These are phyloP conservation scores for Sideroxylon spinosum DNA, from an alignment of 179 eudicot genomes.

Conservation along the genomic window DNA sequence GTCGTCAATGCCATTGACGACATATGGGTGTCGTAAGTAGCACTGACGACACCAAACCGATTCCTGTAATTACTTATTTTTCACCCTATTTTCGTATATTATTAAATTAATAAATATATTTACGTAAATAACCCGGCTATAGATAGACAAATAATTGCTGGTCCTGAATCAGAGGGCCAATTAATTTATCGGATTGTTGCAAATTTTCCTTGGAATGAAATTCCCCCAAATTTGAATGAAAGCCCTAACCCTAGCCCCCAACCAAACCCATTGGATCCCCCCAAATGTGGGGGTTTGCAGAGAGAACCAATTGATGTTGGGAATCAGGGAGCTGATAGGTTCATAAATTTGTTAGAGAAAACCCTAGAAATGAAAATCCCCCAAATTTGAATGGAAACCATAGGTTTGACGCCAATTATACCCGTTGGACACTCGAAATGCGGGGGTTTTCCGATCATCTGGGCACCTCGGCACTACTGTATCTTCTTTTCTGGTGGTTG, in stretches of 20 bases:
- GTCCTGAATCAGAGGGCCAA: background rate
- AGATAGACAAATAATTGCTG: background rate
- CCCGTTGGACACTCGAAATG: slow-evolving; percentile 25
- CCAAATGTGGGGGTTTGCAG: background rate
- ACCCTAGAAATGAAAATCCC: slow-evolving; percentile 24
- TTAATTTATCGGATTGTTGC: background rate
- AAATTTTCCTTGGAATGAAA: background rate
- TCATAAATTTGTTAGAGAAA: background rate
- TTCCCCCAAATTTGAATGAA: slow-evolving; percentile 8
- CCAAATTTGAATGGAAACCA: slow-evolving; percentile 49
- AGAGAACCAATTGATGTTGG: background rate
- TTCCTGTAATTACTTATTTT: no score
- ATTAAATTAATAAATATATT: no score
- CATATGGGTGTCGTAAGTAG: no score
- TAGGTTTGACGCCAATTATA: slow-evolving; percentile 27
- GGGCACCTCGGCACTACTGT: slow-evolving; percentile 30
- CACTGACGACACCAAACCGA: no score
- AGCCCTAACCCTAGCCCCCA: background rate
- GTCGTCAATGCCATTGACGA: no score
- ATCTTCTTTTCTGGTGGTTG: slow-evolving; percentile 51
- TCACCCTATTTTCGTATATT: no score
- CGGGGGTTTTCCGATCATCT: slow-evolving; percentile 28
- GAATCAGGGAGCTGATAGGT: background rate
- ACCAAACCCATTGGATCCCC: background rate
- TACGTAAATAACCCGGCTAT: no score